Base-by-base conservation (phyloP, 108 stramenopile species). In the Cyclotella kingstonii region DNA sequence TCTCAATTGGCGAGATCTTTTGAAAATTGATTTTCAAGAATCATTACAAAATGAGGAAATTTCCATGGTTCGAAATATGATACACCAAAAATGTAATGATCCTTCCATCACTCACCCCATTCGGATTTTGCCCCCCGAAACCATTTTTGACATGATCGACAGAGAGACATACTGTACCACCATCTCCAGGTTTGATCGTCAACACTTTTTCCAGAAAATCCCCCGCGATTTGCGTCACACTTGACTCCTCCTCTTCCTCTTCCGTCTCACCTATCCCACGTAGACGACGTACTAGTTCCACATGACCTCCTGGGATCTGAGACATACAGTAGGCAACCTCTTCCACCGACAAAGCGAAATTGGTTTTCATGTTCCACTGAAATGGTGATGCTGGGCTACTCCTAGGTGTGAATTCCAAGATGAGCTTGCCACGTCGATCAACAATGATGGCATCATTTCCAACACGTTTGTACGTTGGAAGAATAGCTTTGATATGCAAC, bases 141-240 rank as follows among this genome's bases (percentile, higher is more conserved):
- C 82, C 85, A 52, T 73, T 63, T 30, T 54, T 69, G 28, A 73
- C 47, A 54, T 63, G 78, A 64, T 84, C 85, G 18, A 87, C 18
- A 21, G 35, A 54, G 56, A 84, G 84, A 1, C 22, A 43, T n/a
- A 82, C 28, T 2, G 68, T 70, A 1, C 66, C 80, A 14, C 74
- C 80, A 17, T 87, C 81, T 25, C 61, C 70, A 7, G 82, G 83
- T 15, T 46, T 38, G 35, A 82, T 76, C 12, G 49, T 77, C 63
- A 87, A 70, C 11, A 86, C 82, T 63, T 83, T 86, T 22, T 80
- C 79, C 14, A 73, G 42, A 14, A 41, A 30, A 54, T 71, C 76
- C 21, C 70, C 66, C 45, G 71, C 46, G 22, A 44, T 0, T 45
- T 68, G 60, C 36, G 26, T 44, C 12, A 53, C 45, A n/a, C 51